A percentile compares a stretch with the other conserved stretches of the same genome.
phyloP scores from a whole-genome alignment of 345 rosid species.

The Linum lewisii region DNA sequence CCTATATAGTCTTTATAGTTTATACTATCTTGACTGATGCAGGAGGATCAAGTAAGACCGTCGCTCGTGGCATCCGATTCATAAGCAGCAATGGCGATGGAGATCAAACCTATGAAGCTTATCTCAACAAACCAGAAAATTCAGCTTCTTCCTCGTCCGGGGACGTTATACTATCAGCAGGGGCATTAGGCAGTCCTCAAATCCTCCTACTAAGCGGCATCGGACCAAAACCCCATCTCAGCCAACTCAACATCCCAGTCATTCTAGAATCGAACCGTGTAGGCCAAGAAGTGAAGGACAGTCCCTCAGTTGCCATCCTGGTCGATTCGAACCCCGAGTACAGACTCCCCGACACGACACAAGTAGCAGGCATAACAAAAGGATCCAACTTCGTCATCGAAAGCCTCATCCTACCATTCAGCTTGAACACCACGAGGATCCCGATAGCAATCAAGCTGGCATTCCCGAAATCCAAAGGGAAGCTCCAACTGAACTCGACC shows the following conservation, averaged over 20 bases:
- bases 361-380: slow-evolving; percentile 49
- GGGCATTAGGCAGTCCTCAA: slow-evolving; percentile 71
- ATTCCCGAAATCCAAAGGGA: slow-evolving; percentile 59
- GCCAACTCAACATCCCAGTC: slow-evolving; percentile 33
- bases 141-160: slow-evolving; percentile 18
- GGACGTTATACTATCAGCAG: slow-evolving; percentile 63
- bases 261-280: slow-evolving; percentile 30
- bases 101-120: slow-evolving; percentile 35
- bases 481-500: slow-evolving; percentile 36
- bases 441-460: slow-evolving; percentile 45
- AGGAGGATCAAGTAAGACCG: slow-evolving; percentile 33
- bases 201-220: slow-evolving; percentile 59
- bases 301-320: slow-evolving; percentile 40
- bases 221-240: slow-evolving; percentile 45
- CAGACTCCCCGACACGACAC: slow-evolving; percentile 57
- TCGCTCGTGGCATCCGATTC: slow-evolving; percentile 45
- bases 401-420: slow-evolving; percentile 40
- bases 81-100: slow-evolving; percentile 29
- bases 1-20: slow-evolving; percentile 15
- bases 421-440: slow-evolving; percentile 41
- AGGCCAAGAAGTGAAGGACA: slow-evolving; percentile 52
- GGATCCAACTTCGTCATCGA: slow-evolving; percentile 45
- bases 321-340: slow-evolving; percentile 32
- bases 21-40: slow-evolving; percentile 1
- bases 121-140: slow-evolving; percentile 33